Evolutionary conservation across 1,139 yeast species (phyloP).

Genomic region (Sugiyamaella neomexicana): DNA sequence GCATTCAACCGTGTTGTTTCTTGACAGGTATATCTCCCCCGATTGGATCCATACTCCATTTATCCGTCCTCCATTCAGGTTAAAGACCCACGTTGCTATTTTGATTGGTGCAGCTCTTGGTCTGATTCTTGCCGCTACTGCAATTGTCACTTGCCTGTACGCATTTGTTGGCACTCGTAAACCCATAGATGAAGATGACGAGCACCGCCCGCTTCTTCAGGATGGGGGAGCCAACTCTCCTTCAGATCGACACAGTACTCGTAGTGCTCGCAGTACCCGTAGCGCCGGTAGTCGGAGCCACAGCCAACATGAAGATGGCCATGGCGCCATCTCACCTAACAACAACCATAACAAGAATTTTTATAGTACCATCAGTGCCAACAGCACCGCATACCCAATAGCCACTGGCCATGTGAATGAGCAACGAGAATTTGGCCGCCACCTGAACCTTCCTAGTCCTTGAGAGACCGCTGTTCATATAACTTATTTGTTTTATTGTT

Average conservation of each 20-base stretch:
- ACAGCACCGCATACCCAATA: conserved; percentile 28
- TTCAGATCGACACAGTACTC: conserved; percentile 5
- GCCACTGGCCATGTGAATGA: conserved; percentile 31
- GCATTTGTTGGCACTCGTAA: conserved; percentile 27
- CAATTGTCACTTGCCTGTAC: conserved; percentile 26
- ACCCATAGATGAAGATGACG: conserved; percentile 17
- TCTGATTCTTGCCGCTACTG: conserved; percentile 35
- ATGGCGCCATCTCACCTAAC: background rate
- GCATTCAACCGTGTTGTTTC: conserved; percentile 58
- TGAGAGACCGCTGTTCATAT: background rate
- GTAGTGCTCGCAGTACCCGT: conserved; percentile 3
- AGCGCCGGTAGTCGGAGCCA: conserved; percentile 6
- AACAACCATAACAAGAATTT: background rate
- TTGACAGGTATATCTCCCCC: conserved; percentile 68
- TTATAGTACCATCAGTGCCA: conserved; percentile 4
- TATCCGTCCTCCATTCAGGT: conserved; percentile 34
- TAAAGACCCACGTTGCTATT: conserved; percentile 40
- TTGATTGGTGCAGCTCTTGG: conserved; percentile 42
- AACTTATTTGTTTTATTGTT: background rate
- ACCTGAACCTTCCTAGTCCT: conserved; percentile 29
- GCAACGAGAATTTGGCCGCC: conserved; percentile 36
- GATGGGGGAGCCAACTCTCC: conserved; percentile 7
- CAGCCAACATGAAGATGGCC: conserved; percentile 5
- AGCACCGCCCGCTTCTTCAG: conserved; percentile 20
- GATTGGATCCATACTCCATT: conserved; percentile 54